phyloP scores from a whole-genome alignment of 257 asterid genomes.

The Linderniella brevidens region DNA sequence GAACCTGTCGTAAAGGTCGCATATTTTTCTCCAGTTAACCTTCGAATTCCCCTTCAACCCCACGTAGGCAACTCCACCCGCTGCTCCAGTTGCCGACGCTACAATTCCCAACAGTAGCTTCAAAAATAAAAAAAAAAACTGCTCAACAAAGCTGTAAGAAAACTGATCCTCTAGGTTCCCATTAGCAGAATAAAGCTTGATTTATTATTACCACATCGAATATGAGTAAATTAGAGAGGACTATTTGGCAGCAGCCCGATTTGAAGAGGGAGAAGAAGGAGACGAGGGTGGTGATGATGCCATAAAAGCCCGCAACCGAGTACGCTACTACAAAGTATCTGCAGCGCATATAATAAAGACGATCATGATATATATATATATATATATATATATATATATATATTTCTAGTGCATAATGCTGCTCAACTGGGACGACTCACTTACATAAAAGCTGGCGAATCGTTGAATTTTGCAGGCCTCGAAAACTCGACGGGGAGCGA shows the following conservation, averaged over 20 bases:
- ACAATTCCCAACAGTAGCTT: slow-evolving; percentile 65
- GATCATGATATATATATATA: too few species aligned
- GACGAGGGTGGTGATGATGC: slow-evolving; percentile 21
- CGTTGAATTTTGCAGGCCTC: slow-evolving; percentile 30
- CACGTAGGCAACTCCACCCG: slow-evolving; percentile 62
- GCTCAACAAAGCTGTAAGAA: too few species aligned
- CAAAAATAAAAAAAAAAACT: slow-evolving; percentile 6
- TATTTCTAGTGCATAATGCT: too few species aligned
- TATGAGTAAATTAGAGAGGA: slow-evolving; percentile 21
- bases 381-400: neutral
- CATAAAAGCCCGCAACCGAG: slow-evolving; percentile 28
- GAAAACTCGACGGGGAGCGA: slow-evolving; percentile 21
- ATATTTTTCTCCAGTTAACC: slow-evolving; percentile 35
- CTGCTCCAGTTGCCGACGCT: slow-evolving; percentile 69
- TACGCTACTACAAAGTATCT: slow-evolving; percentile 48
- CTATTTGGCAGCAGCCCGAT: slow-evolving; percentile 13
- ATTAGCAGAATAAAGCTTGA: neutral
- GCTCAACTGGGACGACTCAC: too few species aligned
- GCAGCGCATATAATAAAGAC: slow-evolving; percentile 12
- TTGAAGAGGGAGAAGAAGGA: slow-evolving; percentile 26
- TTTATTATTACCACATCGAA: slow-evolving; percentile 29
- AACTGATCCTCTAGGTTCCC: too few species aligned
- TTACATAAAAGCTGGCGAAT: slow-evolving; percentile 76
- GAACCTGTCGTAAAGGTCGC: slow-evolving; percentile 26
- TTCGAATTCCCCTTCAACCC: slow-evolving; percentile 60